Conservation (phyloP, 768 basidiomycete species). For the Pleurotus pulmonarius region DNA sequence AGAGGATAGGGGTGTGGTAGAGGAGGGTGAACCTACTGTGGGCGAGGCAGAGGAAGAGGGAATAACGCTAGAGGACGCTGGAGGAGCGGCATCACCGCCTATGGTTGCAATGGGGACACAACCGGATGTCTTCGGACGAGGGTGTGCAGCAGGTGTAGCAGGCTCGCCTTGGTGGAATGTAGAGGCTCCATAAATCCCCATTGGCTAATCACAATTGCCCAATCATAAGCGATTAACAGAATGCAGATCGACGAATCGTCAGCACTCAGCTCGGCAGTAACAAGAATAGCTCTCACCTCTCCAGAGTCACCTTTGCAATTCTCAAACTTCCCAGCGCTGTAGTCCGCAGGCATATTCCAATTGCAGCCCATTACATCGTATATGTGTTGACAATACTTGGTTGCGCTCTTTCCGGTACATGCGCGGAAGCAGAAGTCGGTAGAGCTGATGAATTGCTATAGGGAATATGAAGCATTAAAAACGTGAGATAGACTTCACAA, state of each 20-base stretch:
- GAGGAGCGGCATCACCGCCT: constrained; percentile 35
- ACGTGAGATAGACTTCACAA: background rate
- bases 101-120: constrained; percentile 56
- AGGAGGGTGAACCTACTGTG: constrained; percentile 9
- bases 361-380: constrained; percentile 50
- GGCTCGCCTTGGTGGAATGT: constrained; percentile 65
- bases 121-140: constrained; percentile 52
- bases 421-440: constrained; percentile 70
- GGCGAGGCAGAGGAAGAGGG: constrained; percentile 9
- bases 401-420: constrained; percentile 50
- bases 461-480: constrained; percentile 1
- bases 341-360: constrained; percentile 61
- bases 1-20: background rate
- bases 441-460: constrained; percentile 58
- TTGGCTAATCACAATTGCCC: constrained; percentile 33
- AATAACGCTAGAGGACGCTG: constrained; percentile 23
- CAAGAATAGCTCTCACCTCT: constrained; percentile 28
- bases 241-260: background rate
- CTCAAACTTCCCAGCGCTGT: constrained; percentile 41
- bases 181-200: constrained; percentile 67
- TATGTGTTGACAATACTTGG: constrained; percentile 58
- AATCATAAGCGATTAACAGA: too few species aligned
- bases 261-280: background rate
- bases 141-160: constrained; percentile 51
- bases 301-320: constrained; percentile 51